A percentile compares a stretch with the other conserved stretches of the same genome.
Conservation (phyloP, 352 stramenopile genomes). For the Globisporangium nagaii region DNA sequence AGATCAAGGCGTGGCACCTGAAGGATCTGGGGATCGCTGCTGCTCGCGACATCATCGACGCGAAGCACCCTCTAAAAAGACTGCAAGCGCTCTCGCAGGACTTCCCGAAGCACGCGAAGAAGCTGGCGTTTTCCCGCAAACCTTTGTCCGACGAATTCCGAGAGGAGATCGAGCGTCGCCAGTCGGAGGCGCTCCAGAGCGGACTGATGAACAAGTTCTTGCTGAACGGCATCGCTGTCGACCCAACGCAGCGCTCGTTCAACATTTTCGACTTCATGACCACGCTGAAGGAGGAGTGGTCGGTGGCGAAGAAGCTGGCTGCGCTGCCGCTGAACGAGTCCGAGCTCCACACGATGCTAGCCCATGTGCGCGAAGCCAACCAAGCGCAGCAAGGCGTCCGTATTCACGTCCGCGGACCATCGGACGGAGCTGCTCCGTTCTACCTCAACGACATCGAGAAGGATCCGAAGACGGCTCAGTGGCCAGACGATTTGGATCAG, state of each 20-base stretch:
- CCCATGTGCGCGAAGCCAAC: conserved; percentile 47
- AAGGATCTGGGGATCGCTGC: conserved; percentile 86
- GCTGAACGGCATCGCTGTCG: conserved; percentile 82
- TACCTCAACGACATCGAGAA: conserved; percentile 85
- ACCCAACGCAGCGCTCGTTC: conserved; percentile 82
- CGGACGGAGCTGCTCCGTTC: conserved; percentile 51
- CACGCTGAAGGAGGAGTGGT: conserved; percentile 73
- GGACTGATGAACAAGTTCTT: conserved; percentile 70
- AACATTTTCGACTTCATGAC: conserved; percentile 90
- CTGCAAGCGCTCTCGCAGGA: conserved; percentile 84
- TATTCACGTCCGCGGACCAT: conserved; percentile 57
- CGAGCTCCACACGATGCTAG: conserved; percentile 56
- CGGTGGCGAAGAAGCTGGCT: conserved; percentile 59
- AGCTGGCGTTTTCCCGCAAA: conserved; percentile 65
- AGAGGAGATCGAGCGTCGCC: conserved; percentile 30
- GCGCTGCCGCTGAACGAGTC: conserved; percentile 35
- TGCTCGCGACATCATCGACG: conserved; percentile 56
- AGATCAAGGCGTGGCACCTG: conserved; percentile 85
- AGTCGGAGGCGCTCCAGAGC: conserved; percentile 22
- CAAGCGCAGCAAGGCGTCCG: conserved; percentile 39
- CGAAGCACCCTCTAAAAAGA: conserved; percentile 69
- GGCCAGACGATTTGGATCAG: conserved; percentile 36
- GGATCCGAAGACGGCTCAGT: conserved; percentile 43
- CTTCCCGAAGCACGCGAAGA: conserved; percentile 84
- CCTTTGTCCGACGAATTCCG: conserved; percentile 41